phyloP scores from a whole-genome alignment of 148 eudicot genomes.

The Suaeda aralocaspica region DNA sequence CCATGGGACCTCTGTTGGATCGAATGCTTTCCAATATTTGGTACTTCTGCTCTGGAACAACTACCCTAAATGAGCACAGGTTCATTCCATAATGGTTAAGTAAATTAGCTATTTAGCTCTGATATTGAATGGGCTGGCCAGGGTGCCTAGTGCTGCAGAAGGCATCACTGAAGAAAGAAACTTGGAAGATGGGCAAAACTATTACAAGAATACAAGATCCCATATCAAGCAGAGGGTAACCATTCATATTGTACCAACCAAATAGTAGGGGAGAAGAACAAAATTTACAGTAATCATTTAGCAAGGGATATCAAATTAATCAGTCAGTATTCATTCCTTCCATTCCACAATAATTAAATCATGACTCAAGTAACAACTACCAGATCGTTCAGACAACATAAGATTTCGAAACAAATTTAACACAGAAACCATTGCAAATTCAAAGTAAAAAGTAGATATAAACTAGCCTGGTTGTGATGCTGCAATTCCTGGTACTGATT shows the following conservation, averaged over 20 bases:
- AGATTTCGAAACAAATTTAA: background rate
- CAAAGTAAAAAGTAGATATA: background rate
- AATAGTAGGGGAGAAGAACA: background rate
- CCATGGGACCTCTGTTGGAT: background rate
- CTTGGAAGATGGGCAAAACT: background rate
- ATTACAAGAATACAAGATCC: background rate
- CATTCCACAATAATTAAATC: background rate
- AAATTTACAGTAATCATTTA: background rate
- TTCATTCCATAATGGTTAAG: background rate
- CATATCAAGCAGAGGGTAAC: background rate
- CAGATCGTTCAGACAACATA: background rate
- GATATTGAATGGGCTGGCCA: background rate
- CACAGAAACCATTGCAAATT: background rate
- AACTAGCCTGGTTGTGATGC: slow-evolving; percentile 53
- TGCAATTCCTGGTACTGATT: slow-evolving; percentile 47
- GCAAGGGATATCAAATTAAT: slow-evolving; percentile 1
- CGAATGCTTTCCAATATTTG: background rate
- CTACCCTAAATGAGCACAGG: background rate
- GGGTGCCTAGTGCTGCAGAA: slow-evolving; percentile 1
- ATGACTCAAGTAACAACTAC: background rate
- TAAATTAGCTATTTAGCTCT: no score
- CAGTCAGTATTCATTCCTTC: background rate
- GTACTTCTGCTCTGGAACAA: background rate
- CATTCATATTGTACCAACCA: background rate
- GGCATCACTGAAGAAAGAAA: background rate